Conservation (phyloP, 306 rosid genomes). For the Acacia confusa region DNA sequence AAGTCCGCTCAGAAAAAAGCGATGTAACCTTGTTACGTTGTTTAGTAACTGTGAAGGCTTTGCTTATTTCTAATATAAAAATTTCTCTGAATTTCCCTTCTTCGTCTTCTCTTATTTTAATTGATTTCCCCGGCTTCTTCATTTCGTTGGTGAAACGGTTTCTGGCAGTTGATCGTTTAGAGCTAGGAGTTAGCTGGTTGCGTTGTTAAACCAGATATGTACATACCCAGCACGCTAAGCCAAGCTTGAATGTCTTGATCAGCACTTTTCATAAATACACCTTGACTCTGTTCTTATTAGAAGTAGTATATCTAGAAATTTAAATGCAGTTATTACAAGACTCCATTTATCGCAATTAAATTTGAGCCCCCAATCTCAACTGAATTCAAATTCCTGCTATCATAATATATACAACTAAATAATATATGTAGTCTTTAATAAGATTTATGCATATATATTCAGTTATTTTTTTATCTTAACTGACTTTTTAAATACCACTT, state of each 20-base stretch:
- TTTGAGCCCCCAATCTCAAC: too few relatives aligned
- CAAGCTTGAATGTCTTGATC: slow-evolving; percentile 19
- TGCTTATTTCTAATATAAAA: not conserved
- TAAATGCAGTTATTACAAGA: not conserved
- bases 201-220: not conserved
- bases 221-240: not conserved
- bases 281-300: not conserved
- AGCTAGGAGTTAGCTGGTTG: not conserved
- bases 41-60: not conserved
- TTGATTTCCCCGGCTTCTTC: not conserved
- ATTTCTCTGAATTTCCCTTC: not conserved
- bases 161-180: not conserved
- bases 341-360: not conserved
- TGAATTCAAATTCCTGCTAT: not conserved
- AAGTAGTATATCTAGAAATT: not conserved
- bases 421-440: too few relatives aligned
- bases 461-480: too few relatives aligned
- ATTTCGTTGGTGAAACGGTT: not conserved
- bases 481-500: too few relatives aligned
- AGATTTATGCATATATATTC: too few relatives aligned
- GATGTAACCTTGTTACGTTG: not conserved
- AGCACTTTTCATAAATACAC: not conserved
- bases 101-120: not conserved
- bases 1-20: slow-evolving; percentile 75
- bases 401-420: too few relatives aligned